Conservation (phyloP, 2,329 filamentous ascomycete genomes). For the Sarocladium brachiariae region DNA sequence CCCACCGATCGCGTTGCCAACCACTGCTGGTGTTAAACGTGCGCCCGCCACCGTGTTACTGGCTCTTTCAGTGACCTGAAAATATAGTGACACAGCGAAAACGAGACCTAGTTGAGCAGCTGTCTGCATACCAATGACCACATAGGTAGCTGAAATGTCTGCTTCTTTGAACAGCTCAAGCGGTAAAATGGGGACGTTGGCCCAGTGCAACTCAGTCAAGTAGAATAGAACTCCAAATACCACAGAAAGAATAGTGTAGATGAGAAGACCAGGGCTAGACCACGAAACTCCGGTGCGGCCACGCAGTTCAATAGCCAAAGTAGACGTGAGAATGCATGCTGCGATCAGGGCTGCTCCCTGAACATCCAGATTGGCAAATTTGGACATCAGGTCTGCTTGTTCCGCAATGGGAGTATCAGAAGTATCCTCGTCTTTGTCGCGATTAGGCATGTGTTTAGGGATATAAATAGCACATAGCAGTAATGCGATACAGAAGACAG, state of each 20-base stretch:
- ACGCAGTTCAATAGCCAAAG: background rate
- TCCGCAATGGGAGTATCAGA: background rate
- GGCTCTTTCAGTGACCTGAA: slow-evolving; percentile 47
- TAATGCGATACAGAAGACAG: background rate
- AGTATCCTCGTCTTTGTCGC: slow-evolving; percentile 12
- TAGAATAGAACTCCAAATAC: slow-evolving; percentile 59
- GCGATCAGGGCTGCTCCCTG: slow-evolving; percentile 43
- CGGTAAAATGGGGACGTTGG: background rate
- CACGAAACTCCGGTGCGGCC: background rate
- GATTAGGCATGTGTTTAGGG: slow-evolving; percentile 38
- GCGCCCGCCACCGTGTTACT: background rate
- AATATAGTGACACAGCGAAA: slow-evolving; percentile 73
- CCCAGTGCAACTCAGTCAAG: slow-evolving; percentile 38
- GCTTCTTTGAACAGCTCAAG: slow-evolving; percentile 14
- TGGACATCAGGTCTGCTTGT: slow-evolving; percentile 50
- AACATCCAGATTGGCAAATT: slow-evolving; percentile 65
- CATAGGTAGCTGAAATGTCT: slow-evolving; percentile 59
- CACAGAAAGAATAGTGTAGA: slow-evolving; percentile 34
- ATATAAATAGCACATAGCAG: background rate
- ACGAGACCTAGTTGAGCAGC: slow-evolving; percentile 48
- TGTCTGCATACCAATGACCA: slow-evolving; percentile 66
- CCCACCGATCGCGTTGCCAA: background rate
- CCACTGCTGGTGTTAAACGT: background rate
- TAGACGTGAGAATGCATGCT: background rate
- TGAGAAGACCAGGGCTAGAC: slow-evolving; percentile 29